Conservation (phyloP, 768 basidiomycete genomes). For the Suillus subalutaceus region DNA sequence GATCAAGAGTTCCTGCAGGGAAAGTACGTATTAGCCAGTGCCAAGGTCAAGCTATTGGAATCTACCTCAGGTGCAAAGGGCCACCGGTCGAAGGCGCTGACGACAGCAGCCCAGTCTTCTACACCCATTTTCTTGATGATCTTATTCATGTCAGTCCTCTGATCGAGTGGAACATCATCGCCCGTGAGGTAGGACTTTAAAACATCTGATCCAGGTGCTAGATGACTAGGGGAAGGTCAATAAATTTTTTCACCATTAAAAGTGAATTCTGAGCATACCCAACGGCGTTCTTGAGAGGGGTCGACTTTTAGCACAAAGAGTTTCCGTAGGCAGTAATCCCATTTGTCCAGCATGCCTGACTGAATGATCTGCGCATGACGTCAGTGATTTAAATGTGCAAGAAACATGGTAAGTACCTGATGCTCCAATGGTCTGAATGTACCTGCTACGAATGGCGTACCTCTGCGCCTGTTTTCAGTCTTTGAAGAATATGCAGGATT, state of each 20-base stretch:
- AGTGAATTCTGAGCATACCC: conserved; percentile 45
- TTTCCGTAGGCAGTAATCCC: conserved; percentile 85
- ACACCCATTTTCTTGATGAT: conserved; percentile 54
- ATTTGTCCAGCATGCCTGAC: conserved; percentile 66
- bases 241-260: background rate
- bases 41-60: background rate
- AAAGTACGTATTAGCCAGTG: conserved; percentile 8
- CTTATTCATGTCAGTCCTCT: conserved; percentile 52
- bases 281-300: conserved; percentile 59
- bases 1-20: conserved; percentile 36
- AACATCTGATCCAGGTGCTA: conserved; percentile 68
- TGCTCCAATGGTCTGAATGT: conserved; percentile 47
- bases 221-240: conserved; percentile 40
- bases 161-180: conserved; percentile 38
- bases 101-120: conserved; percentile 70
- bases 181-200: conserved; percentile 55
- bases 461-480: conserved; percentile 35
- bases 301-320: conserved; percentile 76
- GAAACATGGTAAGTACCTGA: conserved; percentile 35
- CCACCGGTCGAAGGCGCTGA: conserved; percentile 83
- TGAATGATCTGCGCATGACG: conserved; percentile 48
- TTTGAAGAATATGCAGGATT: conserved; percentile 25
- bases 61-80: conserved; percentile 82
- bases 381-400: conserved; percentile 5
- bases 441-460: conserved; percentile 56